These are phyloP conservation scores for Meyerozyma smithsonii DNA, from an alignment of 1,139 yeast genomes.

Conservation along the genomic window DNA sequence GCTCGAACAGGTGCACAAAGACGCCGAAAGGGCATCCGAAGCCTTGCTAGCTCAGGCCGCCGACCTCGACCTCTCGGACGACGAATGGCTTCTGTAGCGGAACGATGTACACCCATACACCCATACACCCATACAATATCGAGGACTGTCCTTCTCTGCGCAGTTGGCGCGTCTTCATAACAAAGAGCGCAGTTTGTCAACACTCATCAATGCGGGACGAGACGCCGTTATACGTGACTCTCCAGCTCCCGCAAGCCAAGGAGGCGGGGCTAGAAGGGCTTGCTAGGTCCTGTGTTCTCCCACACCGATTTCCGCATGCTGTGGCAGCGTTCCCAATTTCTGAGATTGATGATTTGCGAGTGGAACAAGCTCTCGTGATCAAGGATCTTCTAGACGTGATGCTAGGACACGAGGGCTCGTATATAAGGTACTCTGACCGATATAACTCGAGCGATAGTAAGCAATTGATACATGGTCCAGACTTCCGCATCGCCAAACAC, in stretches of 20 bases:
- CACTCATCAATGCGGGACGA: background rate
- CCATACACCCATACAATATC: conserved; percentile 1
- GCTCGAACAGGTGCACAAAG: conserved; percentile 61
- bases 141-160: too few species aligned
- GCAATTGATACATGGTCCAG: conserved; percentile 59
- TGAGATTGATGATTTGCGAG: conserved; percentile 38
- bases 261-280: background rate
- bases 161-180: background rate
- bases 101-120: too few species aligned
- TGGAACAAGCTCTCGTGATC: conserved; percentile 70
- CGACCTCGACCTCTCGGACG: conserved; percentile 39
- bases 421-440: conserved; percentile 62
- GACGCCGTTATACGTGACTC: background rate
- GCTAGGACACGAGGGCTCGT: conserved; percentile 76
- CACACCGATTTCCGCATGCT: background rate
- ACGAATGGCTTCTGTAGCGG: conserved; percentile 15
- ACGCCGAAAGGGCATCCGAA: conserved; percentile 60
- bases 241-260: background rate
- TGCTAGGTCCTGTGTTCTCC: background rate
- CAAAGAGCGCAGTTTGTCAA: background rate
- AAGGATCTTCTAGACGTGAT: conserved; percentile 67
- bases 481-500: conserved; percentile 64
- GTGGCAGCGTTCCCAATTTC: background rate
- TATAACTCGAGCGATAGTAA: conserved; percentile 42
- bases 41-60: conserved; percentile 21